phyloP scores from a whole-genome alignment of 306 rosid species.

The Vigna unguiculata region DNA sequence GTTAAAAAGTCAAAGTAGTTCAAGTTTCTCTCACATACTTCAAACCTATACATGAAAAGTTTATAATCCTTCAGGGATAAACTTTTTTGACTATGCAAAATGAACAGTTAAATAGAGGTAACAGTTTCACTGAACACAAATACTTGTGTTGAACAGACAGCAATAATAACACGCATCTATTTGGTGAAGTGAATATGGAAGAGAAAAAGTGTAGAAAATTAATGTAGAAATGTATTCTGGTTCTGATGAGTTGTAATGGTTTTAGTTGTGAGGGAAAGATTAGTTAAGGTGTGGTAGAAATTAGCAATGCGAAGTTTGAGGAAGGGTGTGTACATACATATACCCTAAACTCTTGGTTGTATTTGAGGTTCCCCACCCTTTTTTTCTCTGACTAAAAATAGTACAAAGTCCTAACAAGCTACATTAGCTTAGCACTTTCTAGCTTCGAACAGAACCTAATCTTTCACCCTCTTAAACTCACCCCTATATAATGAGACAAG shows the following conservation, averaged over 20 bases:
- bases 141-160: too few relatives aligned
- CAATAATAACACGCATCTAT: too few relatives aligned
- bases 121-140: too few relatives aligned
- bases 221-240: too few relatives aligned
- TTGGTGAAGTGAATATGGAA: too few relatives aligned
- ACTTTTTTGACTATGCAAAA: too few relatives aligned
- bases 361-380: not conserved
- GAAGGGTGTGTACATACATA: not conserved
- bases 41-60: too few relatives aligned
- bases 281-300: not conserved
- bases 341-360: not conserved
- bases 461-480: slow-evolving; percentile 23
- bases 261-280: slow-evolving; percentile 41
- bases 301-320: not conserved
- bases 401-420: slow-evolving; percentile 41
- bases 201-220: too few relatives aligned
- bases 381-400: slow-evolving; percentile 46
- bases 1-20: too few relatives aligned
- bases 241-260: not conserved
- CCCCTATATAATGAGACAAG: slow-evolving; percentile 60
- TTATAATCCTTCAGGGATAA: too few relatives aligned
- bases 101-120: too few relatives aligned
- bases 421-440: slow-evolving; percentile 40
- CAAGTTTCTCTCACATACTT: too few relatives aligned
- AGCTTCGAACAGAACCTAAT: slow-evolving; percentile 40